These are phyloP conservation scores for Geosmithia putterillii DNA, from an alignment of 2,329 filamentous ascomycete species.

Conservation along the genomic window DNA sequence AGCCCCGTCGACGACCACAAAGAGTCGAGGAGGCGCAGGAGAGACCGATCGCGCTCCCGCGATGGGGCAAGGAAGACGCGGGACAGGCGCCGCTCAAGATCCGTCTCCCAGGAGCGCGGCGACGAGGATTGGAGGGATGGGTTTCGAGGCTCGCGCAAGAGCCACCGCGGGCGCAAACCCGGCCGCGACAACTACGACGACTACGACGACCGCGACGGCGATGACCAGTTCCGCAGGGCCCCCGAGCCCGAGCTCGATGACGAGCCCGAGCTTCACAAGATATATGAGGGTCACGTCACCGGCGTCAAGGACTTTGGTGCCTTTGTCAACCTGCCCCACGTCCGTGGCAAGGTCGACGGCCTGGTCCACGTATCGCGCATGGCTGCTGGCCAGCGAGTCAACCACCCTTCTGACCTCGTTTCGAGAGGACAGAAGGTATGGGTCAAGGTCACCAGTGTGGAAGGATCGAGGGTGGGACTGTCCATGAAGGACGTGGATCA, in stretches of 20 bases:
- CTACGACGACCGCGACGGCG: slow-evolving; percentile 28
- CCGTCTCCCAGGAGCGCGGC: slow-evolving; percentile 22
- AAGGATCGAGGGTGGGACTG: slow-evolving; percentile 69
- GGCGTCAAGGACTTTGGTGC: slow-evolving; percentile 92
- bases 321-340: slow-evolving; percentile 83
- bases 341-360: slow-evolving; percentile 81
- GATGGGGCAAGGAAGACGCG: slow-evolving; percentile 22
- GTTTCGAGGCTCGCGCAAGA: slow-evolving; percentile 15
- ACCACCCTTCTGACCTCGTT: slow-evolving; percentile 82
- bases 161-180: slow-evolving; percentile 22
- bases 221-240: slow-evolving; percentile 51
- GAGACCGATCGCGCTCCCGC: slow-evolving; percentile 24
- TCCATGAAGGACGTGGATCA: slow-evolving; percentile 99
- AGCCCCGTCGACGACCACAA: slow-evolving; percentile 39
- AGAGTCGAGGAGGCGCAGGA: slow-evolving; percentile 24
- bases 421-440: slow-evolving; percentile 73
- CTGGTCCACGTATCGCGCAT: slow-evolving; percentile 90
- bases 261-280: slow-evolving; percentile 65
- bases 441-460: slow-evolving; percentile 83
- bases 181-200: slow-evolving; percentile 22
- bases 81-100: slow-evolving; percentile 21
- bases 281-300: slow-evolving; percentile 83
- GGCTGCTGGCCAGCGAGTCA: slow-evolving; percentile 72
- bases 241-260: slow-evolving; percentile 72
- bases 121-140: slow-evolving; percentile 34